These are phyloP conservation scores for Podila horticola DNA, from an alignment of 192 early-diverging fungal species.

Conservation along the genomic window DNA sequence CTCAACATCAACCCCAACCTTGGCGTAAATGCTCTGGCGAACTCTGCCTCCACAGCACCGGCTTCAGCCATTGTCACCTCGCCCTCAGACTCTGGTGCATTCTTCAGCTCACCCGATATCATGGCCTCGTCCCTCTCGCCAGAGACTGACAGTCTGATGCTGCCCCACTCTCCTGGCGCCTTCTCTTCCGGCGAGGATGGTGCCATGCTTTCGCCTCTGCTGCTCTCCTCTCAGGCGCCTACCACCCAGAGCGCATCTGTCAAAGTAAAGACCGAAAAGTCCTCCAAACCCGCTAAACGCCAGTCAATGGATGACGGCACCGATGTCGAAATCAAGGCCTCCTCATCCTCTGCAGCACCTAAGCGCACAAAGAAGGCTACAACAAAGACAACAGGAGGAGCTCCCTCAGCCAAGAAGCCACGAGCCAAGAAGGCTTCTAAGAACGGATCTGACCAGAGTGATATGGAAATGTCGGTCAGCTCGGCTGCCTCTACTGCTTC, in stretches of 20 bases:
- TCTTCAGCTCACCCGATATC: constrained; percentile 48
- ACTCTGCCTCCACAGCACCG: not conserved
- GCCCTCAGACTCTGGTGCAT: constrained; percentile 41
- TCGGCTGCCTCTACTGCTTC: constrained; percentile 22
- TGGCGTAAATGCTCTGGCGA: not conserved
- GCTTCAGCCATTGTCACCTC: constrained; percentile 14
- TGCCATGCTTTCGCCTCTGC: constrained; percentile 28
- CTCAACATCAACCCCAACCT: constrained; percentile 14
- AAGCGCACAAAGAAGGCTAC: constrained; percentile 42
- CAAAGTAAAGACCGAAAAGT: constrained; percentile 43
- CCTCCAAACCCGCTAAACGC: constrained; percentile 34
- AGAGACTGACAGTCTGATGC: constrained; percentile 35
- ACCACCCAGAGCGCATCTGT: not conserved
- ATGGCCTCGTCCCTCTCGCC: constrained; percentile 40
- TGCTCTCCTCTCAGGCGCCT: constrained; percentile 13
- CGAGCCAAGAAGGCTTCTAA: constrained; percentile 43
- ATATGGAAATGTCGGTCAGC: constrained; percentile 44
- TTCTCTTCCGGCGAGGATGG: constrained; percentile 37
- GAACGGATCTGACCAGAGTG: constrained; percentile 42
- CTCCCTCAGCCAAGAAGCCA: constrained; percentile 28
- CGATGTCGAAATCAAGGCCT: constrained; percentile 19
- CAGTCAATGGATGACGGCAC: constrained; percentile 40
- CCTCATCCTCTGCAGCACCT: constrained; percentile 16
- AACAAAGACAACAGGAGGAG: constrained; percentile 3
- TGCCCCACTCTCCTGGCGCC: constrained; percentile 36